Conservation (phyloP, 106 monocot species). For the Narthecium ossifragum region DNA sequence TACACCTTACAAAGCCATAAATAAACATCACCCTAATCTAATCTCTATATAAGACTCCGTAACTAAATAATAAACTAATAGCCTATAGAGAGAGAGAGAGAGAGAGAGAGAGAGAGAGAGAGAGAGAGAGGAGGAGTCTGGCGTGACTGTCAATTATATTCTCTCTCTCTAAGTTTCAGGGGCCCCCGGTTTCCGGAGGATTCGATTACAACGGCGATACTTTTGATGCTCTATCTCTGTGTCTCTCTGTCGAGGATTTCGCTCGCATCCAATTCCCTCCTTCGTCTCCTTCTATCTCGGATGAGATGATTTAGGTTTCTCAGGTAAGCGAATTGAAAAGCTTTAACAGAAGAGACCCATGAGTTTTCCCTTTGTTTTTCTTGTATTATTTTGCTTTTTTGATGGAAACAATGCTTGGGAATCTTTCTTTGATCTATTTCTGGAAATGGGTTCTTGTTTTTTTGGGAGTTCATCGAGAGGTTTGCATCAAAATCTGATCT, state of each 20-base stretch:
- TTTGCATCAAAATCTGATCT: conserved; percentile 4
- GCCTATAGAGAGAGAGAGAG: no score
- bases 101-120: no score
- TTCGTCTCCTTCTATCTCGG: neutral
- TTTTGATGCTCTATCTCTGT: neutral
- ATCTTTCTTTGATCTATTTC: neutral
- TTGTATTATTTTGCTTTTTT: no score
- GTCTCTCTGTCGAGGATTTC: no score
- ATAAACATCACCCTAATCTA: no score
- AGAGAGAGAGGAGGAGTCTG: no score
- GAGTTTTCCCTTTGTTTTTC: neutral
- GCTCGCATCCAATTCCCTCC: neutral
- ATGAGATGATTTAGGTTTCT: conserved; percentile 14
- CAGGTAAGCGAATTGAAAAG: conserved; percentile 7
- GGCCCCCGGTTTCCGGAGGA: neutral
- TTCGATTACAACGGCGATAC: conserved; percentile 8
- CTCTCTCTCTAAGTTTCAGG: neutral
- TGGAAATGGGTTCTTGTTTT: neutral
- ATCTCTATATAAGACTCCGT: no score
- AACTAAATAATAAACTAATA: no score
- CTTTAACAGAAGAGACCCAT: neutral
- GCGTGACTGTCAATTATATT: no score
- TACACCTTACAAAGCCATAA: no score
- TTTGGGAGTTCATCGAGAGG: neutral
- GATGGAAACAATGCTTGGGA: neutral